Conservation (phyloP, 805 yeast species). For the Henningerozyma blattae region DNA sequence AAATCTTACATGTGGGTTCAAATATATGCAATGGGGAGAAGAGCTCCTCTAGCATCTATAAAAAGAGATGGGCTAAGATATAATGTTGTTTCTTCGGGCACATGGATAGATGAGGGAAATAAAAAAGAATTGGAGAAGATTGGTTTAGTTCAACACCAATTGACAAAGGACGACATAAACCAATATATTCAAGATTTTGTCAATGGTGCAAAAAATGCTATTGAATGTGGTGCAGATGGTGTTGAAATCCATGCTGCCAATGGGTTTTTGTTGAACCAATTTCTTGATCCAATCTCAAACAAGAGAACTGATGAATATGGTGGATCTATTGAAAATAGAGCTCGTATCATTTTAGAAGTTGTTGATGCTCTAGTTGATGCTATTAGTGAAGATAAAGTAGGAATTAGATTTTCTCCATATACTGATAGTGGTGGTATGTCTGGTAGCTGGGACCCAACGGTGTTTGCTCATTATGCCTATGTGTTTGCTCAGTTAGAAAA, state of each 20-base stretch:
- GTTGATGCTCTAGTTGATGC: constrained; percentile 37
- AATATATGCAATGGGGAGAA: constrained; percentile 39
- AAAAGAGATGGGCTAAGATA: constrained; percentile 27
- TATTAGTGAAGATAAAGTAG: constrained; percentile 38
- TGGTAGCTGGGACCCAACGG: constrained; percentile 23
- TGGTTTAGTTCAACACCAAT: constrained; percentile 21
- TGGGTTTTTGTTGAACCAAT: constrained; percentile 49
- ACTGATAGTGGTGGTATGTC: constrained; percentile 28
- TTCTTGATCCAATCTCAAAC: constrained; percentile 36
- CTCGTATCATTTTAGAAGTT: constrained; percentile 32
- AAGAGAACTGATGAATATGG: constrained; percentile 42
- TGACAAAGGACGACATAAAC: constrained; percentile 26
- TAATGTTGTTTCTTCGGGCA: constrained; percentile 29
- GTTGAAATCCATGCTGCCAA: constrained; percentile 58
- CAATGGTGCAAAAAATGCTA: constrained; percentile 29
- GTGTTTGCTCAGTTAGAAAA: constrained; percentile 27
- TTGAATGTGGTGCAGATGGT: constrained; percentile 36
- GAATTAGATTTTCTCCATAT: constrained; percentile 36
- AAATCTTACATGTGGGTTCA: constrained; percentile 36
- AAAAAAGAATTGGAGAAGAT: constrained; percentile 25
- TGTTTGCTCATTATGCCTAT: constrained; percentile 26
- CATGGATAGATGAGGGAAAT: constrained; percentile 25
- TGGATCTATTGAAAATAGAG: constrained; percentile 38
- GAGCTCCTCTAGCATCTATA: constrained; percentile 28
- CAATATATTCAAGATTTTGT: constrained; percentile 31